A percentile compares a stretch with the other conserved stretches of the same genome.
Evolutionary conservation across 441 rosid species (phyloP).

Genomic region (Capsella rubella): DNA sequence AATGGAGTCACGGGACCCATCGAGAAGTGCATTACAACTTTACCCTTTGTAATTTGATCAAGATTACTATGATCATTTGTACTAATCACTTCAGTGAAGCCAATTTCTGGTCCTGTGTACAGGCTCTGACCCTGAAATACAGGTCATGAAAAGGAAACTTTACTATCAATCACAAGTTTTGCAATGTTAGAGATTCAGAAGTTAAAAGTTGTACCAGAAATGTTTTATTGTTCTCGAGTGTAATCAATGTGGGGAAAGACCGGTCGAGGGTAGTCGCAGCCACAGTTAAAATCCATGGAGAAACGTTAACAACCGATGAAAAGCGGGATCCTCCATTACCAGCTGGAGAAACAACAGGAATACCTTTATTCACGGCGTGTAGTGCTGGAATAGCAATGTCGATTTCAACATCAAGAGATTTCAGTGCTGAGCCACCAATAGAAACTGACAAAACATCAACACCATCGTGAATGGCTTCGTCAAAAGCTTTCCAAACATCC

Average conservation of each 20-base stretch:
- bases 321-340: conserved; percentile 57
- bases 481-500: conserved; percentile 59
- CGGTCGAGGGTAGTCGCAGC: conserved; percentile 77
- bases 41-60: conserved; percentile 7
- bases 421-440: conserved; percentile 55
- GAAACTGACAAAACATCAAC: conserved; percentile 73
- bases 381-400: conserved; percentile 76
- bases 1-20: rapidly evolving
- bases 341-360: conserved; percentile 69
- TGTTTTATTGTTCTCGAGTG: conserved; percentile 39
- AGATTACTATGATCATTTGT: background rate
- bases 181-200: background rate
- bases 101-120: conserved; percentile 34
- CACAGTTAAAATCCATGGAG: conserved; percentile 76
- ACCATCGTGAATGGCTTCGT: conserved; percentile 63
- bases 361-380: conserved; percentile 68
- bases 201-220: conserved; percentile 4
- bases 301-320: conserved; percentile 46
- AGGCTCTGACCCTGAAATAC: conserved; percentile 32
- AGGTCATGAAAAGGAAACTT: background rate
- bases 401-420: conserved; percentile 44
- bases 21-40: conserved; percentile 10
- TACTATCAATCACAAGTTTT: conserved; percentile 7
- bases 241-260: conserved; percentile 46
- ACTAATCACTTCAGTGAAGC: conserved; percentile 10